Base-by-base conservation (phyloP, 1,284 basidiomycete genomes). In the Cronartium quercuum region DNA sequence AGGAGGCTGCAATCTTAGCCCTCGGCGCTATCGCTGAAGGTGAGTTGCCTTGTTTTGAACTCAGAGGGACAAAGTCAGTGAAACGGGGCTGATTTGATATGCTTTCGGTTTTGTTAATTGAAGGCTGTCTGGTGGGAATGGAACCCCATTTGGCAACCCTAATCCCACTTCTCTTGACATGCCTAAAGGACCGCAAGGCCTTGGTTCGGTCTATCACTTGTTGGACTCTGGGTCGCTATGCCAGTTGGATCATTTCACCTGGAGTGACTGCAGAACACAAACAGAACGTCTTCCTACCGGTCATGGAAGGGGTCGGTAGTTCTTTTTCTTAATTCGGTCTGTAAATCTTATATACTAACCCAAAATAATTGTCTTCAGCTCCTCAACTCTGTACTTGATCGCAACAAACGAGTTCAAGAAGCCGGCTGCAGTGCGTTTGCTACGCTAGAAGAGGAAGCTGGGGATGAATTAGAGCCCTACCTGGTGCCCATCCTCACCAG, bases 371-470 rank as follows among this genome's bases (percentile, higher is more conserved):
- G 24, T 29, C 6, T 38, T 44, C 44, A 94, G 92, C 87, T 97
- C 62, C 88, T 99, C 76, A 88, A 90, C 76, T 98, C 95, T 91
- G 94, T 98, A n/a, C 85, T 98, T 67, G 96, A 99, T 82, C 91
- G 92, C 83, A 98, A 98, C 85, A 98, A 99, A 84, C 91, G 94
- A 24, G 96, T 99, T 0, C 96, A 99, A 84, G 96, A 99, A 84
- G 96, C 96, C 0, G 96, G 96, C 21, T 99, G 96, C 83, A 94
- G 91, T 77, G 96, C 96, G 0, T 98, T 99, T 81, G 96, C 96
- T 2, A 98, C 96, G 7, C 87, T 98, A 12, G 96, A 98, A 83
- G 96, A 99, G 83, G 96, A 98, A 82, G 96, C 95, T 0, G 94
- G 93, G 2, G 82, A 86, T 1, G 91, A 91, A 79, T 88, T 99